Evolutionary conservation across 2,329 filamentous ascomycete genomes (phyloP).

Genomic region (Aspergillus hiratsukae): DNA sequence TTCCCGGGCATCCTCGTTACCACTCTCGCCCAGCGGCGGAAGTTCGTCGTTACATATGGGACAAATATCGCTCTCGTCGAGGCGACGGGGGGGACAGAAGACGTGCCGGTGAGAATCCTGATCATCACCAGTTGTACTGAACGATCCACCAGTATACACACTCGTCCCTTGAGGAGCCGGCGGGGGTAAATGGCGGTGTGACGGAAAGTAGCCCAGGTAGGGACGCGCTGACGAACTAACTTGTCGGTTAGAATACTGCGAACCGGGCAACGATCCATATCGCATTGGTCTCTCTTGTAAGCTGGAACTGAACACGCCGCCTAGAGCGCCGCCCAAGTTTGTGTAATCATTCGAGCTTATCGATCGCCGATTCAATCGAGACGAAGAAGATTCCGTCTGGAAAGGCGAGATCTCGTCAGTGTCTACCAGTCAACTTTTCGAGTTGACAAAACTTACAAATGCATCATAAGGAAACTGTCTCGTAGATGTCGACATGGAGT

Average conservation of each 20-base stretch:
- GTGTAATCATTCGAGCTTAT: slow-evolving; percentile 22
- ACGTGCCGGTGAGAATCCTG: slow-evolving; percentile 1
- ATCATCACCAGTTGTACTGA: slow-evolving; percentile 1
- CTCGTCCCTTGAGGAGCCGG: slow-evolving; percentile 1
- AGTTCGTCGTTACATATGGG: slow-evolving; percentile 42
- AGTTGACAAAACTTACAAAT: slow-evolving; percentile 10
- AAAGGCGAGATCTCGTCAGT: neutral
- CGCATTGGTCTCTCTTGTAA: slow-evolving; percentile 14
- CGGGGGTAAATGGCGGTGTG: neutral
- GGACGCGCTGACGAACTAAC: slow-evolving; percentile 6
- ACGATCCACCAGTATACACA: slow-evolving; percentile 3
- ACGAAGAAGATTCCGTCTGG: slow-evolving; percentile 11
- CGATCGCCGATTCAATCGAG: slow-evolving; percentile 22
- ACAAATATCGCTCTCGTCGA: slow-evolving; percentile 44
- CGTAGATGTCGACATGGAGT: slow-evolving; percentile 19
- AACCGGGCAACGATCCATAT: slow-evolving; percentile 13
- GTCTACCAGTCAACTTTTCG: neutral
- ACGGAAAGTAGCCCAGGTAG: neutral
- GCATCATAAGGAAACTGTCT: slow-evolving; percentile 5
- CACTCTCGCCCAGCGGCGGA: slow-evolving; percentile 33
- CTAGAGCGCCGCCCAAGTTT: slow-evolving; percentile 11
- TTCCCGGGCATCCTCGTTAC: slow-evolving; percentile 40
- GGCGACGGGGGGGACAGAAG: slow-evolving; percentile 12
- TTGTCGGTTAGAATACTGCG: slow-evolving; percentile 1
- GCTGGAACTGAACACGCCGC: slow-evolving; percentile 10